A percentile compares a stretch with the other conserved stretches of the same genome.
phyloP scores from a whole-genome alignment of 1,284 basidiomycete species.

The Melampsora americana region DNA sequence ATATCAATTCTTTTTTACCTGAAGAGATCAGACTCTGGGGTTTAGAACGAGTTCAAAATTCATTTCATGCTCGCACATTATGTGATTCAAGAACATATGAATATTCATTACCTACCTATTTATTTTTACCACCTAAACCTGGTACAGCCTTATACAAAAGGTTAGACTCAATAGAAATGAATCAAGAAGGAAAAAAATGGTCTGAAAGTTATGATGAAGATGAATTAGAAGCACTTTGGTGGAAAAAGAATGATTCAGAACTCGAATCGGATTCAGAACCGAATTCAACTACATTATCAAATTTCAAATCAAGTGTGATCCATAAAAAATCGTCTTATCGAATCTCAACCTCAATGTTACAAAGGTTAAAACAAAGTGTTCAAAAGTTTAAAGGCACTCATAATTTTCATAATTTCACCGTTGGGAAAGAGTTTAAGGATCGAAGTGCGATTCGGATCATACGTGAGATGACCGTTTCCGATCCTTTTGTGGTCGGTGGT shows the following conservation, averaged over 20 bases:
- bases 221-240: slow-evolving; percentile 53
- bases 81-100: slow-evolving; percentile 96
- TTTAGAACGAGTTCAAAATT: slow-evolving; percentile 80
- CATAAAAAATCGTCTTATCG: slow-evolving; percentile 68
- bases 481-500: slow-evolving; percentile 44
- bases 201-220: slow-evolving; percentile 52
- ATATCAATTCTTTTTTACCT: slow-evolving; percentile 81
- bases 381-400: slow-evolving; percentile 67
- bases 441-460: slow-evolving; percentile 76
- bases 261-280: slow-evolving; percentile 47
- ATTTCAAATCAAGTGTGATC: slow-evolving; percentile 16
- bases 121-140: slow-evolving; percentile 85
- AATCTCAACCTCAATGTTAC: slow-evolving; percentile 61
- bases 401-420: slow-evolving; percentile 98
- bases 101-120: slow-evolving; percentile 91
- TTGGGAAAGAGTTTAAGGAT: slow-evolving; percentile 79
- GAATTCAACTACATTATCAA: not conserved
- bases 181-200: not conserved
- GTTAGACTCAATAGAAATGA: not conserved
- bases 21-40: slow-evolving; percentile 90
- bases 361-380: slow-evolving; percentile 62
- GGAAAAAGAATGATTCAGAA: slow-evolving; percentile 51
- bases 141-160: slow-evolving; percentile 63
- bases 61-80: slow-evolving; percentile 80
- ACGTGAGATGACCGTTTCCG: slow-evolving; percentile 72